These are phyloP conservation scores for Pseudogymnoascus sp. DNA, from an alignment of 2,329 filamentous ascomycete genomes.

Conservation along the genomic window DNA sequence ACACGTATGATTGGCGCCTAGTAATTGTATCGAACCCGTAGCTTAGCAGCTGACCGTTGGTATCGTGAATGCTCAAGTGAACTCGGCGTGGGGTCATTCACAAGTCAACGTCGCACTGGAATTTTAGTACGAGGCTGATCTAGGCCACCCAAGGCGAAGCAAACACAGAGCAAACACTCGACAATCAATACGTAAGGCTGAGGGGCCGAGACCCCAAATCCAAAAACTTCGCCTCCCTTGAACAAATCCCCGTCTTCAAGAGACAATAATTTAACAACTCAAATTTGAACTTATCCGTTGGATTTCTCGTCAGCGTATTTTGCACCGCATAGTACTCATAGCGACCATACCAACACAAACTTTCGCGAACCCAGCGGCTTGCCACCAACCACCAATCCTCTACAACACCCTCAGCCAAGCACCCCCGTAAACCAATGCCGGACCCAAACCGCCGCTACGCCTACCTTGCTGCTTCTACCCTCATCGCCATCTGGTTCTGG, in stretches of 20 bases:
- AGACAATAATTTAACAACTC: neutral
- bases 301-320: neutral
- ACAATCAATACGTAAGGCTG: slow-evolving; percentile 2
- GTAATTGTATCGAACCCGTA: neutral
- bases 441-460: slow-evolving; percentile 18
- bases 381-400: neutral
- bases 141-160: neutral
- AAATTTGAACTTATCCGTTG: neutral
- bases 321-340: neutral
- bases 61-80: slow-evolving; percentile 10
- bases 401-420: neutral
- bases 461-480: slow-evolving; percentile 13
- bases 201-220: slow-evolving; percentile 6
- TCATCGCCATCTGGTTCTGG: slow-evolving; percentile 21
- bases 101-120: neutral
- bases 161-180: slow-evolving; percentile 3
- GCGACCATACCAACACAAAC: neutral
- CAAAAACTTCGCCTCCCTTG: neutral
- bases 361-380: neutral
- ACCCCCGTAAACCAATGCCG: neutral
- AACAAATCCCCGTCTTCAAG: neutral
- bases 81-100: neutral
- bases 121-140: slow-evolving; percentile 8
- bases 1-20: neutral
- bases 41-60: neutral